phyloP scores from a whole-genome alignment of 1,139 yeast genomes.

The Tardiomyces blankii region DNA sequence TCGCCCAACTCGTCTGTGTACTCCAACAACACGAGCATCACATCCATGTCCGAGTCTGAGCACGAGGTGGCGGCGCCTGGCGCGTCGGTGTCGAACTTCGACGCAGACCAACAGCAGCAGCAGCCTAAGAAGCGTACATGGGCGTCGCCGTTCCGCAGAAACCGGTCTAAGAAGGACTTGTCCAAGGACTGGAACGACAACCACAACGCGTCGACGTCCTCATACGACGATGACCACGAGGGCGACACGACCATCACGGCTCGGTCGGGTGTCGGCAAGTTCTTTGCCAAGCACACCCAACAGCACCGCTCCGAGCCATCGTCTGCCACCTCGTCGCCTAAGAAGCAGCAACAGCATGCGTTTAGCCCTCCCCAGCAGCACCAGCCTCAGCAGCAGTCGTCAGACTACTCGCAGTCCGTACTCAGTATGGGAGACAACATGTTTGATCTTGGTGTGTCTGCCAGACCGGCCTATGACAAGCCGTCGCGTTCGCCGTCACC shows the following conservation, averaged over 20 bases:
- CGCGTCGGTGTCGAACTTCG: slow-evolving; percentile 3
- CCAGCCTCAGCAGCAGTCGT: too few relatives aligned
- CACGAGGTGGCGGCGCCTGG: slow-evolving; percentile 7
- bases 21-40: slow-evolving; percentile 21
- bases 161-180: slow-evolving; percentile 19
- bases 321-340: not conserved
- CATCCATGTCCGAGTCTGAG: slow-evolving; percentile 16
- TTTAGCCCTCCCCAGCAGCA: too few relatives aligned
- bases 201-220: not conserved
- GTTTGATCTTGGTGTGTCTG: slow-evolving; percentile 22
- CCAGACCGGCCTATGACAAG: not conserved
- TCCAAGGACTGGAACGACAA: slow-evolving; percentile 15
- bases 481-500: not conserved
- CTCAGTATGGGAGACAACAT: slow-evolving; percentile 23
- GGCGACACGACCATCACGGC: slow-evolving; percentile 10
- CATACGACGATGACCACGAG: slow-evolving; percentile 2
- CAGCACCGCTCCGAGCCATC: not conserved
- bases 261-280: slow-evolving; percentile 10
- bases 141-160: slow-evolving; percentile 24
- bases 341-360: too few relatives aligned
- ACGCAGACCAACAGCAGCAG: slow-evolving; percentile 3
- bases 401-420: slow-evolving; percentile 8
- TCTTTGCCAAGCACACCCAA: slow-evolving; percentile 1
- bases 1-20: slow-evolving; percentile 23
- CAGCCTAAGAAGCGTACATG: slow-evolving; percentile 17